Percentiles rank a stretch among this genome's conserved stretches.
Evolutionary conservation across 2,329 filamentous ascomycete species (phyloP).

Genomic region (Didymella segeticola): DNA sequence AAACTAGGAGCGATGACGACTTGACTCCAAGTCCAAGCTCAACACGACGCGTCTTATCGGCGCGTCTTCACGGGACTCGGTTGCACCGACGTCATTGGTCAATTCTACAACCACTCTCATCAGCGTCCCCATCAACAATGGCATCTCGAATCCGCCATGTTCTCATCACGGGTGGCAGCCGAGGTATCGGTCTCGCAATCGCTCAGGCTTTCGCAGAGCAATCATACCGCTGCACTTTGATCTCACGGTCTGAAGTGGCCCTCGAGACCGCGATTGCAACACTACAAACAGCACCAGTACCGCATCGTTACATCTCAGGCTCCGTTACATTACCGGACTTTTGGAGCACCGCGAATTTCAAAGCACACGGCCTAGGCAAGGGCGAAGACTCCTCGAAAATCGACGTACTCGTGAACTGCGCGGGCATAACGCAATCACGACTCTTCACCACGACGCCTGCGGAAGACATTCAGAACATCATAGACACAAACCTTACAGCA

Average conservation of each 20-base stretch:
- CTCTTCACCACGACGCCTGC: slow-evolving; percentile 65
- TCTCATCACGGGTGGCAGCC: slow-evolving; percentile 48
- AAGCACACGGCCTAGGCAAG: slow-evolving; percentile 2
- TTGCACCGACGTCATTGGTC: slow-evolving; percentile 33
- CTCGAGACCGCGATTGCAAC: slow-evolving; percentile 34
- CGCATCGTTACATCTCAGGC: slow-evolving; percentile 36
- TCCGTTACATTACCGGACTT: slow-evolving; percentile 33
- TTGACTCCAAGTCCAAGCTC: slow-evolving; percentile 11
- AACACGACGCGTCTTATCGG: slow-evolving; percentile 6
- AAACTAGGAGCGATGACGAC: slow-evolving; percentile 8
- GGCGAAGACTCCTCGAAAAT: slow-evolving; percentile 20
- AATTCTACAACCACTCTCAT: slow-evolving; percentile 7
- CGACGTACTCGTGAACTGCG: slow-evolving; percentile 76
- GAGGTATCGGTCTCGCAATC: slow-evolving; percentile 49
- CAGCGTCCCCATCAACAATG: slow-evolving; percentile 2
- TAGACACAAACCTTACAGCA: slow-evolving; percentile 74
- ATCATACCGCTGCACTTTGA: slow-evolving; percentile 39
- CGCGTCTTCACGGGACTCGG: slow-evolving; percentile 40
- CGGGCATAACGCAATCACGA: slow-evolving; percentile 72
- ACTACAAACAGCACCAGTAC: slow-evolving; percentile 22
- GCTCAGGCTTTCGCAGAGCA: slow-evolving; percentile 43
- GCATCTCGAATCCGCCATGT: slow-evolving; percentile 28
- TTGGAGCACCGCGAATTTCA: slow-evolving; percentile 30
- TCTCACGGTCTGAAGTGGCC: slow-evolving; percentile 36
- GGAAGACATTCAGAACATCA: slow-evolving; percentile 61